phyloP scores from a whole-genome alignment of 495 filamentous ascomycete genomes.

The Aspergillus ostianus region DNA sequence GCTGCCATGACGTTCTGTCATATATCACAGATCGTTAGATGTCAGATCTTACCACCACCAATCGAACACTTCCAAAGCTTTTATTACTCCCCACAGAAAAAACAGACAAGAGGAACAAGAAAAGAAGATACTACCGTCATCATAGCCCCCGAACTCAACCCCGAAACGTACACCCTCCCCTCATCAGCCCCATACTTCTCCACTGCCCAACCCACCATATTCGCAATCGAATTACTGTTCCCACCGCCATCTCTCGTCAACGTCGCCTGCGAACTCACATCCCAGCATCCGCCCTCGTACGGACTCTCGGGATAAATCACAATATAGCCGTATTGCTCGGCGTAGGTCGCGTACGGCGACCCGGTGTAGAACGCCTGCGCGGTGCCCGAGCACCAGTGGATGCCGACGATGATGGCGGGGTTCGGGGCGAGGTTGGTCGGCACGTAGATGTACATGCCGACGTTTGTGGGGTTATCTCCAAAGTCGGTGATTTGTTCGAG shows the following conservation, averaged over 20 bases:
- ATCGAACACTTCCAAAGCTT: no score
- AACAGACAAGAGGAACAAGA: not conserved
- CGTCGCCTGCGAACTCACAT: constrained; percentile 52
- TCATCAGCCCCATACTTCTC: constrained; percentile 48
- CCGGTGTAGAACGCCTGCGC: constrained; percentile 48
- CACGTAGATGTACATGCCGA: constrained; percentile 54
- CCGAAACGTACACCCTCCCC: constrained; percentile 50
- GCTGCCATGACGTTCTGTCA: constrained; percentile 53
- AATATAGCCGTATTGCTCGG: constrained; percentile 55
- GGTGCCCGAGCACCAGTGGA: constrained; percentile 50
- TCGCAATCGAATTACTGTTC: constrained; percentile 57
- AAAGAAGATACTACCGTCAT: constrained; percentile 41
- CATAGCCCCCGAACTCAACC: constrained; percentile 54
- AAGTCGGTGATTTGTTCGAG: constrained; percentile 24
- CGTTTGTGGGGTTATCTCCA: constrained; percentile 41
- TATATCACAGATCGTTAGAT: not conserved
- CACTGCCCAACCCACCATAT: constrained; percentile 58
- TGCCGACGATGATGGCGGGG: constrained; percentile 52
- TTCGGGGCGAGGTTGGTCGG: constrained; percentile 51
- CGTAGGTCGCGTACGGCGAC: constrained; percentile 45
- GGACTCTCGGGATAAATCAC: constrained; percentile 55
- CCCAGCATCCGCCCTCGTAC: constrained; percentile 55
- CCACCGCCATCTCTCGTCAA: constrained; percentile 58
- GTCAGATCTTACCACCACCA: no score
- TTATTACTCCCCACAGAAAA: no score